Conservation (phyloP, 169 alveolate genomes). For the Babesia sp. region DNA sequence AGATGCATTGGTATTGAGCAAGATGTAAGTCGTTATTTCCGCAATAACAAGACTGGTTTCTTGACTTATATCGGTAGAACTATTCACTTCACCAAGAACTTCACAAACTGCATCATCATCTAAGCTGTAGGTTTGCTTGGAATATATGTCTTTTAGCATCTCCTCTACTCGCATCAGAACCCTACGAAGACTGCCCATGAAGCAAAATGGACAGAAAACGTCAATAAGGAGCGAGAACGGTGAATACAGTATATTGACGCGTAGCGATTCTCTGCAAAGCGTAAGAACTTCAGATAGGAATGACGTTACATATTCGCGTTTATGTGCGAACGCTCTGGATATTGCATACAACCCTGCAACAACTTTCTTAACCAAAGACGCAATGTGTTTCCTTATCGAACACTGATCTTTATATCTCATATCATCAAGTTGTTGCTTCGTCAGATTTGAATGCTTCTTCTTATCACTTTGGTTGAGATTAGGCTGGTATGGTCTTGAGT, state of each 20-base stretch:
- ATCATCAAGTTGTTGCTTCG: constrained; percentile 52
- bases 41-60: not conserved
- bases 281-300: constrained; percentile 1
- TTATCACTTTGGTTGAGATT: constrained; percentile 26
- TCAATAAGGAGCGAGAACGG: constrained; percentile 3
- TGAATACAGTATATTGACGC: not conserved
- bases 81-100: not conserved
- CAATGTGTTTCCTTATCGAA: constrained; percentile 3
- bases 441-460: constrained; percentile 7
- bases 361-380: constrained; percentile 4
- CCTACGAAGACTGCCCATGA: not conserved
- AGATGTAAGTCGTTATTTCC: constrained; percentile 1
- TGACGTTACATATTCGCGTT: not conserved
- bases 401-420: constrained; percentile 62
- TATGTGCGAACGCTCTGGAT: constrained; percentile 26
- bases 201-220: not conserved
- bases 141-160: constrained; percentile 2
- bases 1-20: not conserved
- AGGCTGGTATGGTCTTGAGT: constrained; percentile 43
- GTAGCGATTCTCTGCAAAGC: not conserved
- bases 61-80: not conserved
- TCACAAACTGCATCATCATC: not conserved
- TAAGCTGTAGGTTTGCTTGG: not conserved
- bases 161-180: not conserved
- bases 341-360: not conserved